Base-by-base conservation (phyloP, 352 stramenopile genomes). In the Phytopythium vexans region DNA sequence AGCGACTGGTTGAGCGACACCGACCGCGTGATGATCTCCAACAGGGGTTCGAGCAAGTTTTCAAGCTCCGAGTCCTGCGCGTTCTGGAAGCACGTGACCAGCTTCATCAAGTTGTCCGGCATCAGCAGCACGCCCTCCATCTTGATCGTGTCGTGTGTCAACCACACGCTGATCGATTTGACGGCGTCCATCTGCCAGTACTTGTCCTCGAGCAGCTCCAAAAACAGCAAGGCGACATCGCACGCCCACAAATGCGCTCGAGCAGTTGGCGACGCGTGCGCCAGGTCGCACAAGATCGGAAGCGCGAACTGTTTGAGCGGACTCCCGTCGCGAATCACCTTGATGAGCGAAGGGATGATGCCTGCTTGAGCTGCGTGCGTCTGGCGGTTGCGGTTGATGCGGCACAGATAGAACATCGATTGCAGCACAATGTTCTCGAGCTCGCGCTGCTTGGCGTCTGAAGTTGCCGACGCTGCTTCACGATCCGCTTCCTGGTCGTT, bases 351-450 rank as follows among this genome's bases (percentile, higher is more conserved):
- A n/a, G 89, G 89, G 31, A 97, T 91, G 8, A 98, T 70, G 8
- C 92, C 92, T 14, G 88, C 85, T 44, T 95, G 76, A 1, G 92
- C 89, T 6, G 92, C 92, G 47, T 91, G 79, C 3, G 83, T 95
- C 40, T 97, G 90, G 0, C 92, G 82, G n/a, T 84, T 92, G 6
- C 86, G 70, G 56, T 96, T 97, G 56, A 98, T 94, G 11, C 88
- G 83, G 56, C 92, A 98, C 11, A 98, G 64, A 56, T 98, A 97
- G 51, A 94, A 98, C 74, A 98, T 96, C 3, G 84, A 80, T 58
- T 92, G 89, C 6, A 98, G 71, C 37, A 97, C 80, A 50, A 97
- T 85, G 43, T 95, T 96, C 54, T 97, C 88, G 2, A 97, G 64
- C 49, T 97, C 88, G 55, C 96, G 83, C 21, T 66, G 71, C 58